Base-by-base conservation (phyloP, 768 basidiomycete genomes). In the Termitomyces sp. region DNA sequence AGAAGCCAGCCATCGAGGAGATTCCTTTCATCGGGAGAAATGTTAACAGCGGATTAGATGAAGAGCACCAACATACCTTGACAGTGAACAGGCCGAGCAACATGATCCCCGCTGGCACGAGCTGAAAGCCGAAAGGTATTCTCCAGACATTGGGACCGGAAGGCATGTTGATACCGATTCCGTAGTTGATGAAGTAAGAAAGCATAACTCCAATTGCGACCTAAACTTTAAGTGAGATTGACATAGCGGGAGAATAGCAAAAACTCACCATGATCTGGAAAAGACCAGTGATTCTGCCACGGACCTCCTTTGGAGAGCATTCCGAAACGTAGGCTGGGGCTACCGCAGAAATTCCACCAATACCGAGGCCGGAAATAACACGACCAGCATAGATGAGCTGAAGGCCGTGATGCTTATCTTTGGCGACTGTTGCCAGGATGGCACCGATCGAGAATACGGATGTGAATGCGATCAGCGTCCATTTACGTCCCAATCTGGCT, bases 251-350 rank as follows among this genome's bases (percentile, higher is more conserved):
- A 12, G 1, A 25, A 53, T 1, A 9, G 43, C 51, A 14, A 56
- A 15, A 7, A 55, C 74, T 32, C 42, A 83, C 92, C 84, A 92
- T 88, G 72, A 95, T 85, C 71, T 94, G 93, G 81, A 94, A 94
- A 37, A 91, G 69, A 48, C 92, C 92, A 0, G 91, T 93, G 65
- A 94, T 91, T 53, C 90, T 82, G 6, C 92, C 93, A 63, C 94
- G 87, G 6, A 93, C 89, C 25, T 91, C 81, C 70, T 94, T 95
- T 5, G 94, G 94, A 2, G 87, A 82, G 71, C 92, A 93, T 72
- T 96, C 94, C 10, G 90, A 88, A 25, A 94, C 92, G 69, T 85
- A 96, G 0, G 91, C 86, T 5, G 93, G 94, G 1, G 92, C 86
- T 3, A 94, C 88, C n/a, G 87, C 85, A 11, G 79, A 91, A 65